Percentiles rank a stretch among this genome's conserved stretches.
Conservation (phyloP, 345 rosid species). For the Combretum micranthum region DNA sequence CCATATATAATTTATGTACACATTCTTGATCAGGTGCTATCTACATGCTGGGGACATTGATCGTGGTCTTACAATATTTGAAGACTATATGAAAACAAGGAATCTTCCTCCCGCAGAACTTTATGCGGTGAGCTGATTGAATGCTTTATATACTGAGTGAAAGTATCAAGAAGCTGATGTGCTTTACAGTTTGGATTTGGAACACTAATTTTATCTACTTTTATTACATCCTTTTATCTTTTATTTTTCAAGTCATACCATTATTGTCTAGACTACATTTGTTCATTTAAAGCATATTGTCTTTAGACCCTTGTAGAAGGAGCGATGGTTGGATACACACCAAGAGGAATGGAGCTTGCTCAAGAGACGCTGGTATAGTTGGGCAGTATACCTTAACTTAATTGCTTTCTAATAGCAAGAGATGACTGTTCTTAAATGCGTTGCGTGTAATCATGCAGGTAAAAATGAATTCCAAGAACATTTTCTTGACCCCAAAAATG, state of each 20-base stretch:
- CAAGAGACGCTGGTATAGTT: constrained; percentile 67
- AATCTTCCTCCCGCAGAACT: constrained; percentile 45
- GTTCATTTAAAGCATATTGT: constrained; percentile 5
- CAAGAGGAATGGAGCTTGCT: constrained; percentile 89
- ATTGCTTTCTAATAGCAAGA: neutral
- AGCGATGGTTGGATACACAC: constrained; percentile 78
- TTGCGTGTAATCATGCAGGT: constrained; percentile 34
- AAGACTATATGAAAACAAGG: constrained; percentile 49
- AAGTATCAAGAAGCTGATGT: neutral
- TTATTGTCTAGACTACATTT: neutral
- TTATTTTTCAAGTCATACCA: neutral
- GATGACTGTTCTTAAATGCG: neutral
- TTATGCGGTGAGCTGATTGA: constrained; percentile 46
- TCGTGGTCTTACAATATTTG: constrained; percentile 52
- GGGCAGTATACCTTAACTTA: neutral
- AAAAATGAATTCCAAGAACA: constrained; percentile 47
- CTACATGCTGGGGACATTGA: constrained; percentile 62
- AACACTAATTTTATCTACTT: neutral
- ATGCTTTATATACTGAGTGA: neutral
- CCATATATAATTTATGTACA: neutral
- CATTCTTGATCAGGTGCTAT: constrained; percentile 61
- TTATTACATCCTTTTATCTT: neutral
- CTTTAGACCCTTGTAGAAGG: constrained; percentile 75
- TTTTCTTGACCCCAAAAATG: constrained; percentile 42
- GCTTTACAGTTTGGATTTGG: neutral